A percentile compares a stretch with the other conserved stretches of the same genome.
phyloP scores from a whole-genome alignment of 1,284 basidiomycete species.

The Ustilago nuda region DNA sequence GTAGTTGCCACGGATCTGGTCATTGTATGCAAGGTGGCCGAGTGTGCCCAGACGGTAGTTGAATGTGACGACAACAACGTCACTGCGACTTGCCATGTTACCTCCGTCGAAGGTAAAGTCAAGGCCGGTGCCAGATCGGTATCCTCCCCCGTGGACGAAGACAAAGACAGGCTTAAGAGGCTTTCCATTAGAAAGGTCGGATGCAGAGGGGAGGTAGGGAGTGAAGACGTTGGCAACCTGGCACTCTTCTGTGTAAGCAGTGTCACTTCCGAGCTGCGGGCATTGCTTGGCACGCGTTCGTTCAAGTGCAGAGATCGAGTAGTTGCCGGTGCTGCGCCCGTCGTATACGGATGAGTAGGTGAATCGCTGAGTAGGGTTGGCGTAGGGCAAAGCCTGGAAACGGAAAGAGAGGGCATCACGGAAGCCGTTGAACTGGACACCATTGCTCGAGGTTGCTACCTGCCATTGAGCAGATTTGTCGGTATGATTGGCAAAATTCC shows the following conservation, averaged over 20 bases:
- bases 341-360: constrained; percentile 44
- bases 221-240: constrained; percentile 75
- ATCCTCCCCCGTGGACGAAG: constrained; percentile 71
- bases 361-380: constrained; percentile 42
- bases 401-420: constrained; percentile 49
- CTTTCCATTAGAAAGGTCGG: constrained; percentile 5
- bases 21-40: constrained; percentile 49
- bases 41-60: constrained; percentile 72
- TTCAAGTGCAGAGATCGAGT: constrained; percentile 22
- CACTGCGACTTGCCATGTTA: constrained; percentile 71
- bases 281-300: constrained; percentile 29
- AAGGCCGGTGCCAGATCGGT: constrained; percentile 70
- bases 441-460: constrained; percentile 27
- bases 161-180: constrained; percentile 74
- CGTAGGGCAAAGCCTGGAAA: constrained; percentile 41
- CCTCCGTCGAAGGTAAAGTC: constrained; percentile 72
- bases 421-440: constrained; percentile 36
- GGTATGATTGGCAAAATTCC: constrained; percentile 28
- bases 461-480: constrained; percentile 33
- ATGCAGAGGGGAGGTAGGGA: constrained; percentile 71
- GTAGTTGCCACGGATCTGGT: constrained; percentile 57
- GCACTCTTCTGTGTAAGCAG: constrained; percentile 70
- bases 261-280: constrained; percentile 17
- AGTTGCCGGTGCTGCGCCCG: constrained; percentile 2
- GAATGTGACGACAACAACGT: constrained; percentile 74